These are phyloP conservation scores for Immersiporthe knoxdaviesiana DNA, from an alignment of 2,329 filamentous ascomycete genomes.

Conservation along the genomic window DNA sequence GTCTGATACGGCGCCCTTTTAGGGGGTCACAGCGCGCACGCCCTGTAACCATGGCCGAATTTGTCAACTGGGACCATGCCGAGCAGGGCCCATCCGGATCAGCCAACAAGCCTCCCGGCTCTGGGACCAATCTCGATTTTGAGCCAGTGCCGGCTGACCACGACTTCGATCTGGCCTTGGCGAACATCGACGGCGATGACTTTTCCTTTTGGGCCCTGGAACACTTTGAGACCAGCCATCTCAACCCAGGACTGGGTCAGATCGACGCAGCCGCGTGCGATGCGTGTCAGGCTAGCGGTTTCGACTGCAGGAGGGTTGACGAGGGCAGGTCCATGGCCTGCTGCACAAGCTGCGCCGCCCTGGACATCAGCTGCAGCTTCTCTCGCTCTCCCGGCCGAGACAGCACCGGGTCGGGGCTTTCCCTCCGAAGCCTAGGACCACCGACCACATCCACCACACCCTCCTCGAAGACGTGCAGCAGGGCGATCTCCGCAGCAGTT, in stretches of 20 bases:
- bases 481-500: constrained; percentile 29
- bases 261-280: constrained; percentile 42
- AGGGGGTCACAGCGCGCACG: constrained; percentile 14
- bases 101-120: constrained; percentile 37
- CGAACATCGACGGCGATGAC: constrained; percentile 60
- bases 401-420: constrained; percentile 43
- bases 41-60: constrained; percentile 53
- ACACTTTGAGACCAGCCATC: constrained; percentile 54
- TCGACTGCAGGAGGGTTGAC: constrained; percentile 62
- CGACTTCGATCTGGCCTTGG: constrained; percentile 59
- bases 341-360: constrained; percentile 65
- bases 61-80: constrained; percentile 65
- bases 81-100: constrained; percentile 38
- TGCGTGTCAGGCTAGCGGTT: constrained; percentile 55
- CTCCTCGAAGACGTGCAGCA: constrained; percentile 43
- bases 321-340: constrained; percentile 64
- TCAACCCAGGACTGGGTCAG: constrained; percentile 30
- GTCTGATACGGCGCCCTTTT: constrained; percentile 24
- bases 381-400: constrained; percentile 42
- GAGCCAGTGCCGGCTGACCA: constrained; percentile 31
- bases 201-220: constrained; percentile 63
- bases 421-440: constrained; percentile 52
- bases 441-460: constrained; percentile 44
- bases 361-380: constrained; percentile 63
- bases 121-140: constrained; percentile 41